phyloP scores from a whole-genome alignment of 176 grass and related monocot genomes.

The Luzula sylvatica region DNA sequence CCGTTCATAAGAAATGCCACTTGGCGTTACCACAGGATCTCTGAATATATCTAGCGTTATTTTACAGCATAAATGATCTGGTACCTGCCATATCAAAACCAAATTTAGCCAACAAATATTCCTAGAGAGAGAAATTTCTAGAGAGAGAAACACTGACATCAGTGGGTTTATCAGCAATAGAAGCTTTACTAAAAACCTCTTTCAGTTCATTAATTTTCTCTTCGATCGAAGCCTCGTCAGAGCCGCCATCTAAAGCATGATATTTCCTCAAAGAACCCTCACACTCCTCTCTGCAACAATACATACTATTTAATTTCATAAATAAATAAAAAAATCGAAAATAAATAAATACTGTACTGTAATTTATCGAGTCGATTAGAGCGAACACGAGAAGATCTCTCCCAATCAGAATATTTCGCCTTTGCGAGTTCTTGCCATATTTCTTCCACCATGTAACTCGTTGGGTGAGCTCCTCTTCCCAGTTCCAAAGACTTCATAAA shows the following conservation, averaged over 20 bases:
- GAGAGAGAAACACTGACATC: slow-evolving; percentile 32
- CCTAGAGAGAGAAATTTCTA: too few species aligned
- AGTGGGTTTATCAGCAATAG: slow-evolving; percentile 42
- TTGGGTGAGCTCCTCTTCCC: slow-evolving; percentile 56
- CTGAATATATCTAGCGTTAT: slow-evolving; percentile 78
- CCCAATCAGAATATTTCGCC: slow-evolving; percentile 86
- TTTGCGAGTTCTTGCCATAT: slow-evolving; percentile 69
- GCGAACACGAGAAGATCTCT: slow-evolving; percentile 42
- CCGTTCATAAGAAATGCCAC: slow-evolving; percentile 80
- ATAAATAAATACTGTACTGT: slow-evolving; percentile 31
- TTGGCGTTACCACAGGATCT: slow-evolving; percentile 86
- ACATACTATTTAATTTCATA: neutral
- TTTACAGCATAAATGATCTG: slow-evolving; percentile 91
- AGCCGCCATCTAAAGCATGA: slow-evolving; percentile 29
- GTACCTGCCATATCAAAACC: slow-evolving; percentile 34
- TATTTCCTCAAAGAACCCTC: slow-evolving; percentile 55
- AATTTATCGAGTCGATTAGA: slow-evolving; percentile 32
- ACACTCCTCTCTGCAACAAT: slow-evolving; percentile 46
- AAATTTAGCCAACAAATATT: neutral
- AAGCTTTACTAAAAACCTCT: slow-evolving; percentile 53
- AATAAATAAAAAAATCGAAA: slow-evolving; percentile 4
- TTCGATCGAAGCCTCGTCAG: slow-evolving; percentile 24
- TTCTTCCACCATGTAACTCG: slow-evolving; percentile 73
- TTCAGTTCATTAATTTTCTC: slow-evolving; percentile 47
- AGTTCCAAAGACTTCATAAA: slow-evolving; percentile 70